Percentiles rank a stretch among this genome's conserved stretches.
Evolutionary conservation across 1,284 basidiomycete species (phyloP).

Genomic region (Moesziomyces sp.): DNA sequence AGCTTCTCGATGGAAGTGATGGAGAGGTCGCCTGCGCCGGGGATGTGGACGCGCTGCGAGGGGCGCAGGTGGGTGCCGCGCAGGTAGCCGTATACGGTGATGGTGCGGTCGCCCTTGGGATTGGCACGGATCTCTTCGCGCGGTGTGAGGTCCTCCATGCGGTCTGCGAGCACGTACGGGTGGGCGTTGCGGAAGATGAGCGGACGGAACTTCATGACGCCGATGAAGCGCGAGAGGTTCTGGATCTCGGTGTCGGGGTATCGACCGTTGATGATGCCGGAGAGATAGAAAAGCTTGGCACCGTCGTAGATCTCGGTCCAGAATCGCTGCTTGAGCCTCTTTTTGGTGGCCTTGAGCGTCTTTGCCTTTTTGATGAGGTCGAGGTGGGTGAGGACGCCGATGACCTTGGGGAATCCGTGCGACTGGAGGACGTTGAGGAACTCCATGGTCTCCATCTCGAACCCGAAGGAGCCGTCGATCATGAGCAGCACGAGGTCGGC

Average conservation of each 20-base stretch:
- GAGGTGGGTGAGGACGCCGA: conserved; percentile 93
- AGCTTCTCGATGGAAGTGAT: conserved; percentile 81
- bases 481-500: conserved; percentile 95
- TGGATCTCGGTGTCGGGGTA: conserved; percentile 97
- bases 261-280: conserved; percentile 95
- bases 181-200: conserved; percentile 94
- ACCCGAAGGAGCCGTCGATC: conserved; percentile 97
- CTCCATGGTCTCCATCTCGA: conserved; percentile 99
- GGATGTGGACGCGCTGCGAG: conserved; percentile 88
- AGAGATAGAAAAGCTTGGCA: conserved; percentile 97
- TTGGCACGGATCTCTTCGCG: conserved; percentile 83
- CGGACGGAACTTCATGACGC: conserved; percentile 98
- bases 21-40: conserved; percentile 86
- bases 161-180: conserved; percentile 94
- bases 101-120: conserved; percentile 87
- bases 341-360: conserved; percentile 89
- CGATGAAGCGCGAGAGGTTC: conserved; percentile 90
- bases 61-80: conserved; percentile 72
- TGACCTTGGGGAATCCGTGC: conserved; percentile 98
- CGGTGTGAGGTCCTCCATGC: conserved; percentile 92
- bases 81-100: conserved; percentile 95
- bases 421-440: conserved; percentile 96
- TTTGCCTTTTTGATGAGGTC: conserved; percentile 95
- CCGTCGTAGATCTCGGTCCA: conserved; percentile 99
- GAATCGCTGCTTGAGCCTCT: conserved; percentile 96